Evolutionary conservation across 768 basidiomycete genomes (phyloP), one percentile per base, ranked within the genome.

Genomic region (Tubosaeta sp.): DNA sequence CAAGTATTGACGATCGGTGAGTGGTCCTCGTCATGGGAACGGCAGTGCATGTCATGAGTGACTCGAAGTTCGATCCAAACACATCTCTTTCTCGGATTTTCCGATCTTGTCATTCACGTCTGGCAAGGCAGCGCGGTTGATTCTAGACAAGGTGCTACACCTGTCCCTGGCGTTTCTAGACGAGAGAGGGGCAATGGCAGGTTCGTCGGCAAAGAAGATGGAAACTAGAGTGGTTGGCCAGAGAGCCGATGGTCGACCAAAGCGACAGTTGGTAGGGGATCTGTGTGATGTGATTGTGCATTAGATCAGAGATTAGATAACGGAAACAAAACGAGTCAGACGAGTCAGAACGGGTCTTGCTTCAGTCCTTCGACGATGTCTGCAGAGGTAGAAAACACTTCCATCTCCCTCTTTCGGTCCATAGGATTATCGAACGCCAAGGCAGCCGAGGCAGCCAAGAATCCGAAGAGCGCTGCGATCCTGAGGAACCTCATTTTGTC

Each of bases 371-470:
- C 21, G 16, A 11, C 32, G 38, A 65, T 64, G 63, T 8, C 54
- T 16, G 41, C 46, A n/a, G 55, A 59, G 46, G 54, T 29, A 43
- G 57, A 51, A 18, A 18, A 60, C 19, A 19, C 40, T n/a, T 53
- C 34, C 30, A 44, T 49, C 38, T 24, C 68, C 18, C 73, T 87
- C 32, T 93, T 94, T 75, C 79, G 83, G 65, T 79, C 83, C 32
- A 84, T 93, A 50, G 90, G 90, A 22, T 73, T 96, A 39, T 74
- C 84, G 36, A 76, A 82, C 52, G 71, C 85, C 46, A 90, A 92
- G 66, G 89, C 94, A 1, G 77, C 78, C 10, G 92, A 96, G 60
- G 87, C 89, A 5, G 82, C 84, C 31, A 90, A 92, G 65, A 87
- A 79, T 52, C 73, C 86, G 4, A 95, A 91, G 73, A 81, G 81